Base-by-base conservation (phyloP, 2,329 filamentous ascomycete species). In the Cladosporium sp. region DNA sequence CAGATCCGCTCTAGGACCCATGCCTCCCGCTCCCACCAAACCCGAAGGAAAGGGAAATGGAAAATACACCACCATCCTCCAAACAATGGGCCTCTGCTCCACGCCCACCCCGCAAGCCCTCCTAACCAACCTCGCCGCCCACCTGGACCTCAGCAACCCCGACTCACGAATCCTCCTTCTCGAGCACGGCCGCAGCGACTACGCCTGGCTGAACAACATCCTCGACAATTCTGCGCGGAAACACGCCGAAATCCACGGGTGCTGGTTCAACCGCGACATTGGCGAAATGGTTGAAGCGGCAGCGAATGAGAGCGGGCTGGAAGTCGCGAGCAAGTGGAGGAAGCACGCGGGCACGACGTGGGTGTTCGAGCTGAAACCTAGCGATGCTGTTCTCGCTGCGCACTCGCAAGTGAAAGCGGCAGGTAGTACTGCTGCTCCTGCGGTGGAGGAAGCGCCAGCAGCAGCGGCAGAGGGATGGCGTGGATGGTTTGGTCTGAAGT, bases 251-350 rank as follows among this genome's bases (percentile, higher is more conserved):
- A 71, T 75, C 47, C 76, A 80, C 61, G 79, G 79, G 17, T 81
- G 79, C 64, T 81, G 78, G 78, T 81, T 75, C 75, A 81, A 81
- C 63, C 78, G 78, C 62, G 79, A 81, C 56, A 79, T 81, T 63
- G 78, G 75, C 7, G 72, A 70, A 58, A 75, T 81, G 57, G 77
- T 80, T 9, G 69, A 76, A 51, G 72, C 76, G n/a, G 79, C 76
- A 55, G 78, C 80, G 8, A 67, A 73, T 55, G 70, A 75, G 42
- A 77, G 73, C 56, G 78, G 78, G 15, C 64, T 81, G 47, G 76
- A 80, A 60, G 71, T 81, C 3, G 76, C 79, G 11, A 65, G 70
- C 15, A 73, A 79, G 61, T 72, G 73, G 63, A 72, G 79, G 60
- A 73, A 75, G 63, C 76, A 80, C 62, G 71, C 80, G 61, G 79